Conservation (phyloP, 129 eudicot genomes). For the Flaveria sonorensis region DNA sequence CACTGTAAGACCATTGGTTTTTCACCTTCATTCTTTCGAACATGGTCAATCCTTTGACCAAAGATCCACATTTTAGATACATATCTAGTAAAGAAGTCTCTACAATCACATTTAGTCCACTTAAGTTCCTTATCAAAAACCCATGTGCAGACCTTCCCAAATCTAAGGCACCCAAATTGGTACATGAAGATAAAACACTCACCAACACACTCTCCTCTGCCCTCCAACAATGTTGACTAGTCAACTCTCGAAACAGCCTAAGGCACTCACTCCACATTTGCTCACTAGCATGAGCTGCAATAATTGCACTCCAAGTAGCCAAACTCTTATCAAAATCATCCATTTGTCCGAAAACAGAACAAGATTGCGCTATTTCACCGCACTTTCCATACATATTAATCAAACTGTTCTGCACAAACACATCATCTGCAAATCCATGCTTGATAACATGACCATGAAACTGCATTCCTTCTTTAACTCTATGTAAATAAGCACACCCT, state of each 20-base stretch:
- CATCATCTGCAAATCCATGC: conserved; percentile 41
- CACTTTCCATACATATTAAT: conserved; percentile 55
- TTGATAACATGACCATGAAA: conserved; percentile 56
- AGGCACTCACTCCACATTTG: conserved; percentile 55
- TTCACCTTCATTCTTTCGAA: conserved; percentile 42
- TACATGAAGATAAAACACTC: conserved; percentile 50
- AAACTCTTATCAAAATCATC: conserved; percentile 33
- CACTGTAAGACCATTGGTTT: conserved; percentile 51
- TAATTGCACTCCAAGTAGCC: conserved; percentile 59
- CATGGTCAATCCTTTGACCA: conserved; percentile 36
- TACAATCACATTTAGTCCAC: conserved; percentile 44
- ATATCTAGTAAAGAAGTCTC: conserved; percentile 51
- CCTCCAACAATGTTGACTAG: conserved; percentile 36
- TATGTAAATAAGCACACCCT: conserved; percentile 38
- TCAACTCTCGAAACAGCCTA: conserved; percentile 38
- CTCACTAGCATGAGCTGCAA: conserved; percentile 45
- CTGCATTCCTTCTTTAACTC: conserved; percentile 45
- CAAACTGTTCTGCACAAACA: conserved; percentile 57
- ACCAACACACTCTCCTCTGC: conserved; percentile 58
- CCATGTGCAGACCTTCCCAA: conserved; percentile 48
- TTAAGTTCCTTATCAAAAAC: conserved; percentile 41
- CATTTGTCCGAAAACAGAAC: conserved; percentile 46
- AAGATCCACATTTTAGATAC: conserved; percentile 53
- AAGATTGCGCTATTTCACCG: conserved; percentile 35
- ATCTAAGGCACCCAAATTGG: conserved; percentile 44